These are phyloP conservation scores for Chrysosporium keratinophilum DNA, from an alignment of 2,329 filamentous ascomycete species.

Conservation along the genomic window DNA sequence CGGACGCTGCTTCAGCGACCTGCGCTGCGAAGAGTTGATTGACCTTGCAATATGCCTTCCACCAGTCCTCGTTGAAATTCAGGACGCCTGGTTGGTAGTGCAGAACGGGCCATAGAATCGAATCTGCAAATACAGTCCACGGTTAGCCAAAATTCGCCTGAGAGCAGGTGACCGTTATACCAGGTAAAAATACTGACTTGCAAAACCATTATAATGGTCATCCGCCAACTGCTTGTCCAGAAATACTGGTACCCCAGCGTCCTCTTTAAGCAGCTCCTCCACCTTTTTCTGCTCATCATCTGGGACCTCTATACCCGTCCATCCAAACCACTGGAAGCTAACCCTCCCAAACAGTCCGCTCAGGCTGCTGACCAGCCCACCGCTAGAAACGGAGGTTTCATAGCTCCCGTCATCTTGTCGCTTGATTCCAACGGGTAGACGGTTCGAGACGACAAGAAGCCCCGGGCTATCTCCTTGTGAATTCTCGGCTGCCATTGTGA, in stretches of 20 bases:
- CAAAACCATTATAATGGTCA: constrained; percentile 91
- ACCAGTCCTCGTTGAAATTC: constrained; percentile 81
- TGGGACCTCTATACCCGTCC: constrained; percentile 80
- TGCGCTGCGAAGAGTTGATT: constrained; percentile 85
- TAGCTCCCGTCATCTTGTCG: constrained; percentile 72
- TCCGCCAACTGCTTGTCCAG: constrained; percentile 79
- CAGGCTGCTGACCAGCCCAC: constrained; percentile 79
- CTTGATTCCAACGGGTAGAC: constrained; percentile 86
- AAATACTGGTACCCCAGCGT: constrained; percentile 77
- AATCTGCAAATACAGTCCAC: constrained; percentile 46
- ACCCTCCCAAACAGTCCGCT: constrained; percentile 81
- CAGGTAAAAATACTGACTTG: constrained; percentile 51
- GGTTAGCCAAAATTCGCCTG: neutral
- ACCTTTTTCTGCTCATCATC: constrained; percentile 63
- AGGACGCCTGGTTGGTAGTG: constrained; percentile 94
- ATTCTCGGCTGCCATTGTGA: constrained; percentile 4
- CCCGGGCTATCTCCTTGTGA: neutral
- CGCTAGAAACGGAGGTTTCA: constrained; percentile 79
- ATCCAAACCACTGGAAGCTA: constrained; percentile 91
- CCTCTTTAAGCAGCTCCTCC: constrained; percentile 61
- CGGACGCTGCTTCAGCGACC: constrained; percentile 79
- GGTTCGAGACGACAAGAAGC: constrained; percentile 69
- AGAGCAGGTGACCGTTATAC: neutral
- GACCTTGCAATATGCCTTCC: constrained; percentile 86
- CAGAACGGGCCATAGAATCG: constrained; percentile 91